These are phyloP conservation scores for Begonia peltatifolia DNA, from an alignment of 306 rosid genomes.

Conservation along the genomic window DNA sequence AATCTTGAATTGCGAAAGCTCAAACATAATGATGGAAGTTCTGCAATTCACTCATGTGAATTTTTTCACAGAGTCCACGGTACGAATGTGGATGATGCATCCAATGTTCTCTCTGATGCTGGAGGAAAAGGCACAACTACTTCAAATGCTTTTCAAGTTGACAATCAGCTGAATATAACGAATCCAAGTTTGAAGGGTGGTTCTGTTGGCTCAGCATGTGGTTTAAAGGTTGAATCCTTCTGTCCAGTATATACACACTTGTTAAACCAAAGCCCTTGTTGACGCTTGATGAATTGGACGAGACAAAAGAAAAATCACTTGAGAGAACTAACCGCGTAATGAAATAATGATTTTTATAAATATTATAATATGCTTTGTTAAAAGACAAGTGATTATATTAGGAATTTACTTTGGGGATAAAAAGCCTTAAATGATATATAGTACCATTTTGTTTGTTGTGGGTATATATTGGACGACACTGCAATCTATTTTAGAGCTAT, in stretches of 20 bases:
- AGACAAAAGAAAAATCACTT: too few species aligned
- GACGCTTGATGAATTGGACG: too few species aligned
- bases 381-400: too few species aligned
- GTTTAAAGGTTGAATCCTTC: constrained; percentile 16
- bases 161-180: constrained; percentile 13
- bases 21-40: constrained; percentile 15
- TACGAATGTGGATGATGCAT: constrained; percentile 14
- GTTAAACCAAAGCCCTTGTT: too few species aligned
- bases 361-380: too few species aligned
- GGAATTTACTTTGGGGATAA: too few species aligned
- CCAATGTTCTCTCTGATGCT: constrained; percentile 11
- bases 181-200: constrained; percentile 13
- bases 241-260: not conserved
- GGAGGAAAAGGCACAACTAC: constrained; percentile 13
- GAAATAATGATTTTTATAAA: too few species aligned
- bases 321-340: too few species aligned
- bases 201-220: constrained; percentile 22
- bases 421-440: too few species aligned
- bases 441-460: too few species aligned
- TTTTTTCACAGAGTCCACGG: constrained; percentile 12
- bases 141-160: constrained; percentile 13
- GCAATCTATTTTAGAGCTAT: too few species aligned
- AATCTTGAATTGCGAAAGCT: constrained; percentile 10
- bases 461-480: too few species aligned
- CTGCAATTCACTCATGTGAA: constrained; percentile 5